Percentiles rank a stretch among this genome's conserved stretches.
Conservation (phyloP, 1,284 basidiomycete genomes). For the Flammula alnicola region DNA sequence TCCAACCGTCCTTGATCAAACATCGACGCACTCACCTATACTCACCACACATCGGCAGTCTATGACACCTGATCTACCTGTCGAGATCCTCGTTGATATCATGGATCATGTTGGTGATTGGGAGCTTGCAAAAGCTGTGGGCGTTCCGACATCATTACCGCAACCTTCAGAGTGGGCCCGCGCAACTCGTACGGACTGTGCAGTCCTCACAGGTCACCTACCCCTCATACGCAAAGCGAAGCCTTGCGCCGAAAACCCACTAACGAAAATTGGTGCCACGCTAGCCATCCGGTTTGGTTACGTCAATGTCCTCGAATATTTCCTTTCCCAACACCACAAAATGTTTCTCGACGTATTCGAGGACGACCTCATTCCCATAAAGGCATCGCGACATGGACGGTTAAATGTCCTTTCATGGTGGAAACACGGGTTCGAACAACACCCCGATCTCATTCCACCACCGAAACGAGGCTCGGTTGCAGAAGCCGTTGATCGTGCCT, state of each 20-base stretch:
- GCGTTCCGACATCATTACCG: constrained; percentile 68
- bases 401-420: constrained; percentile 79
- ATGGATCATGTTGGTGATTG: constrained; percentile 79
- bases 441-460: constrained; percentile 57
- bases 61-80: constrained; percentile 62
- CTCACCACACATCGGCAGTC: constrained; percentile 26
- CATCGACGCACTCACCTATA: constrained; percentile 28
- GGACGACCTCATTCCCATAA: constrained; percentile 70
- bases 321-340: constrained; percentile 63
- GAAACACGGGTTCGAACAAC: constrained; percentile 65
- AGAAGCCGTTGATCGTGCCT: constrained; percentile 74
- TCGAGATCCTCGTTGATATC: constrained; percentile 77
- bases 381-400: constrained; percentile 75
- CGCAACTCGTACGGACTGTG: constrained; percentile 68
- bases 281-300: constrained; percentile 75
- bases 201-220: constrained; percentile 68
- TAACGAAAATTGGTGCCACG: constrained; percentile 70
- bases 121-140: constrained; percentile 78
- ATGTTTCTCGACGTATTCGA: constrained; percentile 67
- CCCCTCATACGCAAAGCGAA: constrained; percentile 61
- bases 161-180: constrained; percentile 71
- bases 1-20: constrained; percentile 36
- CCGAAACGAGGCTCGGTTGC: constrained; percentile 56
- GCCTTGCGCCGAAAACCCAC: constrained; percentile 52
- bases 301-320: constrained; percentile 72